Evolutionary conservation across 192 early-diverging fungal species (phyloP).

Genomic region (Entophlyctis helioformis): DNA sequence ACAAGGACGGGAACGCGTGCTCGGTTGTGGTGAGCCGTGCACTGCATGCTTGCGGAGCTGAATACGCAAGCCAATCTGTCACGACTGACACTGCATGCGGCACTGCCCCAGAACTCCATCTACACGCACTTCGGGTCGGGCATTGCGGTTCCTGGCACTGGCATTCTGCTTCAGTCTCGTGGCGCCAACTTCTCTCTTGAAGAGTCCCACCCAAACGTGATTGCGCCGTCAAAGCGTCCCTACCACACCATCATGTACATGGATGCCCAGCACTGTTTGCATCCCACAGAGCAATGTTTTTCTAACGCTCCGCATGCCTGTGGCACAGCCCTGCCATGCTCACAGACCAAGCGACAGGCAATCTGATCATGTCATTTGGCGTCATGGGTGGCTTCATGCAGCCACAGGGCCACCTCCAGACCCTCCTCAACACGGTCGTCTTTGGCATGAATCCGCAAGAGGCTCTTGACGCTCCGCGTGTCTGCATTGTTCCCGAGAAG

Average conservation of each 20-base stretch:
- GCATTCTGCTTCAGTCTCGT: slow-evolving; percentile 58
- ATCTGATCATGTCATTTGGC: slow-evolving; percentile 34
- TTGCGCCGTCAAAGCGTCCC: slow-evolving; percentile 56
- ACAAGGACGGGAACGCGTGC: slow-evolving; percentile 68
- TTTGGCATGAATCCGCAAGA: slow-evolving; percentile 47
- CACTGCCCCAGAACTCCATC: slow-evolving; percentile 14
- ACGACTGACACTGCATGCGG: too few species aligned
- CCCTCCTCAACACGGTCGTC: slow-evolving; percentile 52
- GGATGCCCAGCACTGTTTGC: too few species aligned
- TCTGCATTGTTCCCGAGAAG: slow-evolving; percentile 39
- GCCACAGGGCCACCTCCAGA: slow-evolving; percentile 77
- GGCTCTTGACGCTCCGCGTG: slow-evolving; percentile 56
- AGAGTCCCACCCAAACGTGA: slow-evolving; percentile 41
- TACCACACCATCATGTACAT: slow-evolving; percentile 66
- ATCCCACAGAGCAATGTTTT: too few species aligned
- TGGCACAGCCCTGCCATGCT: slow-evolving; percentile 33
- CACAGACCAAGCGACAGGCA: slow-evolving; percentile 15
- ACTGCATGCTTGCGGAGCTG: not conserved
- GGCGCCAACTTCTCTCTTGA: slow-evolving; percentile 55
- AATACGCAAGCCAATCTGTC: too few species aligned
- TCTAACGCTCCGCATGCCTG: too few species aligned
- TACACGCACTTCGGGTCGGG: slow-evolving; percentile 24
- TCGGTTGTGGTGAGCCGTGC: slow-evolving; percentile 49
- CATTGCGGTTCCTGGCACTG: slow-evolving; percentile 44
- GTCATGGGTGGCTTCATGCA: slow-evolving; percentile 73